Evolutionary conservation across 2,329 filamentous ascomycete species (phyloP).

Genomic region (Aureobasidium sp.): DNA sequence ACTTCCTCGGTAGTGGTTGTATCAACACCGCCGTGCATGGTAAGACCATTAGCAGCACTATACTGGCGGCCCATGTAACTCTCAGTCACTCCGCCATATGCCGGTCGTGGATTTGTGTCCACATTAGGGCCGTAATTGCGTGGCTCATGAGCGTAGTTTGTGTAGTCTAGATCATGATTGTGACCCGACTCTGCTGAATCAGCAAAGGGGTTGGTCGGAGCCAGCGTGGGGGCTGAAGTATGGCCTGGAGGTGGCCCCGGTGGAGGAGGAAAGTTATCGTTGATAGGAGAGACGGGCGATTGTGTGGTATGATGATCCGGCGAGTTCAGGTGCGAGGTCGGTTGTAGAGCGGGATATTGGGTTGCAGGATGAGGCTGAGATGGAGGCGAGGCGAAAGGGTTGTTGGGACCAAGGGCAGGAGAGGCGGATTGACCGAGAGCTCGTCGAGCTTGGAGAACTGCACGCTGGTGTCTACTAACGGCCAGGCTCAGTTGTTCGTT

Average conservation of each 20-base stretch:
- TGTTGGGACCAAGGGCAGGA: slow-evolving; percentile 10
- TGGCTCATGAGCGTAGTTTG: slow-evolving; percentile 1
- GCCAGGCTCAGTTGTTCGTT: slow-evolving; percentile 84
- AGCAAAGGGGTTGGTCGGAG: slow-evolving; percentile 3
- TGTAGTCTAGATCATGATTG: neutral
- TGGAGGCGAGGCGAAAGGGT: neutral
- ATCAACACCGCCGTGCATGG: slow-evolving; percentile 34
- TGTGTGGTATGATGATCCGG: neutral
- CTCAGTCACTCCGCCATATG: slow-evolving; percentile 26
- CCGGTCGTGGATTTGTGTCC: slow-evolving; percentile 15
- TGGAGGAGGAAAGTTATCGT: slow-evolving; percentile 1
- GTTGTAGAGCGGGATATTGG: neutral
- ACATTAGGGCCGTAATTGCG: neutral
- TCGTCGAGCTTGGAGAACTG: slow-evolving; percentile 53
- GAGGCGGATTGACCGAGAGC: slow-evolving; percentile 23
- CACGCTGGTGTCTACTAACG: slow-evolving; percentile 74
- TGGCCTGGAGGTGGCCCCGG: slow-evolving; percentile 7
- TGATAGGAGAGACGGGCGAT: slow-evolving; percentile 4
- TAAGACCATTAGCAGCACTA: slow-evolving; percentile 34
- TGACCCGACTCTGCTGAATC: neutral
- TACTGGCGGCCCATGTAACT: slow-evolving; percentile 36
- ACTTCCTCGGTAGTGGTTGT: neutral
- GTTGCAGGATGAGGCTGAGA: neutral
- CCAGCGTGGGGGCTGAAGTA: neutral
- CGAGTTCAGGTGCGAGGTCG: neutral